Conservation (phyloP, 352 stramenopile genomes). For the Phytophthora cajani region DNA sequence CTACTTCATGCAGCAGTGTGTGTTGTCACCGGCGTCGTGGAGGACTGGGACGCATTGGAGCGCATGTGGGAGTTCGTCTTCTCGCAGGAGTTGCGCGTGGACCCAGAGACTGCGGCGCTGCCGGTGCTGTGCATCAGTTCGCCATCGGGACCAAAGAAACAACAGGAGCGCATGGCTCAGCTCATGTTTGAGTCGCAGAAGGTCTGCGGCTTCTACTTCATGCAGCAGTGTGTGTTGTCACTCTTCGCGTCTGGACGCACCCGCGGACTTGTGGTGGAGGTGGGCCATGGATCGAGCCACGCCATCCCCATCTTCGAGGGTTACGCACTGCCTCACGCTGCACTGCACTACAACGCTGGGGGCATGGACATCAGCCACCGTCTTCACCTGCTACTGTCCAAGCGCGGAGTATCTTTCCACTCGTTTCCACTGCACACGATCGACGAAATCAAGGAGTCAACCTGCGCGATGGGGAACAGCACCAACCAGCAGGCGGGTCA, state of each 20-base stretch:
- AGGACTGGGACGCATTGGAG: slow-evolving; percentile 89
- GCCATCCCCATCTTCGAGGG: slow-evolving; percentile 89
- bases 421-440: slow-evolving; percentile 78
- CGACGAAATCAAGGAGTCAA: slow-evolving; percentile 87
- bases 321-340: slow-evolving; percentile 80
- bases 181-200: slow-evolving; percentile 89
- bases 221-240: slow-evolving; percentile 85
- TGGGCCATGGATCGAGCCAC: slow-evolving; percentile 86
- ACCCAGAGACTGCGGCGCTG: slow-evolving; percentile 74
- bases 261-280: slow-evolving; percentile 85
- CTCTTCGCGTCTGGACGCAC: slow-evolving; percentile 89
- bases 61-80: slow-evolving; percentile 89
- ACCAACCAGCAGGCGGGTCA: slow-evolving; percentile 27
- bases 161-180: slow-evolving; percentile 84
- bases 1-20: slow-evolving; percentile 86
- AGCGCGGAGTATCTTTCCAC: slow-evolving; percentile 74
- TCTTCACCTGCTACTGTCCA: slow-evolving; percentile 72
- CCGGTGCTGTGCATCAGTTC: slow-evolving; percentile 78
- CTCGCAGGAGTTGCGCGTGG: slow-evolving; percentile 74
- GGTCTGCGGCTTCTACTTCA: slow-evolving; percentile 84
- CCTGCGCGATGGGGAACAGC: slow-evolving; percentile 46
- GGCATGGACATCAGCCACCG: slow-evolving; percentile 81
- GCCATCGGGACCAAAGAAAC: slow-evolving; percentile 57
- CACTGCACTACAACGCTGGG: slow-evolving; percentile 68
- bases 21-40: slow-evolving; percentile 83